Evolutionary conservation across 148 eudicot genomes (phyloP).

Genomic region (Silene uniflora): DNA sequence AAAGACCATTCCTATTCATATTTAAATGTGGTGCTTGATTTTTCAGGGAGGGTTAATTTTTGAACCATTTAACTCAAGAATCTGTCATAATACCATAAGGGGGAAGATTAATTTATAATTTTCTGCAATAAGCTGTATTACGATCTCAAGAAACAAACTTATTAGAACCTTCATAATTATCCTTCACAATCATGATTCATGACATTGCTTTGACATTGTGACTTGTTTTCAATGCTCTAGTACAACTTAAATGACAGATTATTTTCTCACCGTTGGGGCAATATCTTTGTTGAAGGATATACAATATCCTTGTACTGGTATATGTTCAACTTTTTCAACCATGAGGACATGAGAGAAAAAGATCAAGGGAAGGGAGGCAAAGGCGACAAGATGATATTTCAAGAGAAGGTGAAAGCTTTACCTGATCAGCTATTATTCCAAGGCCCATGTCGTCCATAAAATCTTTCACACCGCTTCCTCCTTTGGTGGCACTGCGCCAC

Average conservation of each 20-base stretch:
- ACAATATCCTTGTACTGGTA: background rate
- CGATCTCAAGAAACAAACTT: background rate
- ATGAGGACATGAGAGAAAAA: too few relatives aligned
- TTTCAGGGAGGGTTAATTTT: background rate
- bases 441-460: too few relatives aligned
- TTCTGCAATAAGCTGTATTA: background rate
- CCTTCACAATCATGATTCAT: too few relatives aligned
- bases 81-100: background rate
- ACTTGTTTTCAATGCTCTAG: too few relatives aligned
- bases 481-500: constrained; percentile 57
- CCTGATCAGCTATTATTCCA: too few relatives aligned
- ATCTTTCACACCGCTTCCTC: too few relatives aligned
- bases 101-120: background rate
- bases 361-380: background rate
- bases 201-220: too few relatives aligned
- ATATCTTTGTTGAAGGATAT: constrained; percentile 45
- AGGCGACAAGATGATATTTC: background rate
- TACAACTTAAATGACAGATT: too few relatives aligned
- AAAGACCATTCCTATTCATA: background rate
- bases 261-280: constrained; percentile 91
- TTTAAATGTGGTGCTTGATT: background rate
- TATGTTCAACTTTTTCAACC: background rate
- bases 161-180: background rate
- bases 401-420: too few relatives aligned
- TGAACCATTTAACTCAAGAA: too few relatives aligned